Evolutionary conservation across 2,329 filamentous ascomycete species (phyloP).

Genomic region (Xylaria sp.): DNA sequence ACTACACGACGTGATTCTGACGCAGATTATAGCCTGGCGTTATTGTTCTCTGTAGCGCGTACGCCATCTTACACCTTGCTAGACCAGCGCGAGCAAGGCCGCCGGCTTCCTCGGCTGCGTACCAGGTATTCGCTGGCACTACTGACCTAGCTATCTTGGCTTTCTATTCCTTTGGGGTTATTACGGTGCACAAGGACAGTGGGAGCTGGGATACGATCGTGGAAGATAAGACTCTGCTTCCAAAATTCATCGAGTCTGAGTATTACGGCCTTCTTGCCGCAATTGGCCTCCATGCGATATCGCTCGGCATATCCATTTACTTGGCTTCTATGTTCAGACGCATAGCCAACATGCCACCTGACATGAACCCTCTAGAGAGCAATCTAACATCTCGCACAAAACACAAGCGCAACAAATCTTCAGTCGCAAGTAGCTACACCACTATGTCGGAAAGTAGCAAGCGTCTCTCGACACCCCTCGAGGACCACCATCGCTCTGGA

Average conservation of each 20-base stretch:
- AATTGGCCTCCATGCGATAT: conserved; percentile 76
- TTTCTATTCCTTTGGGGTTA: conserved; percentile 67
- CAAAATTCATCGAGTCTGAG: conserved; percentile 71
- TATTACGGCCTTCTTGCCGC: conserved; percentile 75
- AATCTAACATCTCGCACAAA: conserved; percentile 77
- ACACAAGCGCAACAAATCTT: conserved; percentile 81
- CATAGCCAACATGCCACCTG: conserved; percentile 84
- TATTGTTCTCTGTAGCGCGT: conserved; percentile 76
- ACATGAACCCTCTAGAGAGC: conserved; percentile 94
- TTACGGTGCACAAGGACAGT: conserved; percentile 59
- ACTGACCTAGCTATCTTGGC: conserved; percentile 71
- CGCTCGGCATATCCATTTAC: conserved; percentile 77
- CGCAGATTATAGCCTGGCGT: conserved; percentile 73
- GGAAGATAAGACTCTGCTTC: conserved; percentile 63
- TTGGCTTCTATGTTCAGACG: conserved; percentile 82
- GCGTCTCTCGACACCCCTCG: conserved; percentile 63
- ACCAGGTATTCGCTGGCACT: conserved; percentile 84
- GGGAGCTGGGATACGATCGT: conserved; percentile 76
- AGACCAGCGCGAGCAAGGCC: conserved; percentile 77
- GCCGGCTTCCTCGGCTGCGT: conserved; percentile 84
- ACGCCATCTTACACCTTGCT: conserved; percentile 83
- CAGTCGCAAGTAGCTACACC: conserved; percentile 60
- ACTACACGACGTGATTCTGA: conserved; percentile 38
- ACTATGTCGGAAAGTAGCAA: conserved; percentile 65
- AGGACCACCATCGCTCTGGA: conserved; percentile 57